These are phyloP conservation scores for Chenopodium quinoa DNA, from an alignment of 148 eudicot genomes.

Conservation along the genomic window DNA sequence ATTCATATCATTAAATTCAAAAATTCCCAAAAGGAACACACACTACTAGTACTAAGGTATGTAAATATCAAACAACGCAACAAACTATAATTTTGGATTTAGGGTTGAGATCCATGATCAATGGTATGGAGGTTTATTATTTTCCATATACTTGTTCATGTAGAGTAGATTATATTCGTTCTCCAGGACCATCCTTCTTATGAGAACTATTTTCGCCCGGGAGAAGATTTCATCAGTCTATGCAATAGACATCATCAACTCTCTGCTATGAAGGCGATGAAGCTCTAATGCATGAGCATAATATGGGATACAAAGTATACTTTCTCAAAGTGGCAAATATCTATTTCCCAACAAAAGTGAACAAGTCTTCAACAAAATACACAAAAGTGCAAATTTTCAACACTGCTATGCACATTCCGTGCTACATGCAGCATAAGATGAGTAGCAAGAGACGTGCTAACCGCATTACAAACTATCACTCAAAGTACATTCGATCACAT, in stretches of 20 bases:
- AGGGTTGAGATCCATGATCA: slow-evolving; percentile 91
- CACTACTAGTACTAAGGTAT: no score
- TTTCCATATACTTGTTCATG: slow-evolving; percentile 91
- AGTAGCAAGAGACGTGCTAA: no score
- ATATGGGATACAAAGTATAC: slow-evolving; percentile 82
- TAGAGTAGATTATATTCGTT: slow-evolving; percentile 85
- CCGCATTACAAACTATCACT: not conserved
- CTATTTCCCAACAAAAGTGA: no score
- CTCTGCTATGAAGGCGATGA: slow-evolving; percentile 60
- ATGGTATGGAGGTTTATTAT: slow-evolving; percentile 85
- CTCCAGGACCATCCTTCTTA: slow-evolving; percentile 81
- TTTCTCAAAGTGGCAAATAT: no score
- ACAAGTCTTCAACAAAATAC: no score
- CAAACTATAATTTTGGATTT: no score
- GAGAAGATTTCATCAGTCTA: slow-evolving; percentile 84
- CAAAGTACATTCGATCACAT: not conserved
- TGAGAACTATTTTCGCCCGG: slow-evolving; percentile 72
- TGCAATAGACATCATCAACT: slow-evolving; percentile 66
- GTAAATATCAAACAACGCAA: no score
- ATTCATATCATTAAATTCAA: no score
- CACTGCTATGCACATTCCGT: no score
- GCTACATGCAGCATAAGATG: no score
- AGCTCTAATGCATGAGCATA: slow-evolving; percentile 96
- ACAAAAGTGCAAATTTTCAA: no score
- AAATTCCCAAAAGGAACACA: no score